These are phyloP conservation scores for Pugionium cornutum DNA, from an alignment of 345 rosid genomes.

Conservation along the genomic window DNA sequence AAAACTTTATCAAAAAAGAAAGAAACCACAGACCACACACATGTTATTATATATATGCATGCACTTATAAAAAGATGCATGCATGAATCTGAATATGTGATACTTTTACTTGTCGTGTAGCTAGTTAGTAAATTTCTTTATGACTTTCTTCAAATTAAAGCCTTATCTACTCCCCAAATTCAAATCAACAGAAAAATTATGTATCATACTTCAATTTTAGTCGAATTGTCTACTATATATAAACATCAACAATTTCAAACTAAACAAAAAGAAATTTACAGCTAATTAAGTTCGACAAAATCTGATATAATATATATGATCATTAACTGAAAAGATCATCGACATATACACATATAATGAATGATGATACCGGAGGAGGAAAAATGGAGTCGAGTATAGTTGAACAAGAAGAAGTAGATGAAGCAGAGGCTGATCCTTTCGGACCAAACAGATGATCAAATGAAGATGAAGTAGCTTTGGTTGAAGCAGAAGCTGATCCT, in stretches of 20 bases:
- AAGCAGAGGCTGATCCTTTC: constrained; percentile 33
- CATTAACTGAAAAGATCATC: not conserved
- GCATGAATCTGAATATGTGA: constrained; percentile 28
- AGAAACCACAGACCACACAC: constrained; percentile 2
- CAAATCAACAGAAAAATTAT: constrained; percentile 1
- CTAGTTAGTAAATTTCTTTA: constrained; percentile 11
- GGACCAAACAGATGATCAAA: constrained; percentile 39
- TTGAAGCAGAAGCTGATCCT: constrained; percentile 33
- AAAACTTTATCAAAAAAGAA: not conserved
- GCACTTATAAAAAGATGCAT: constrained; percentile 1
- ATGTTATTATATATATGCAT: not conserved
- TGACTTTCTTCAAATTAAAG: constrained; percentile 21
- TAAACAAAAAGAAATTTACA: not conserved
- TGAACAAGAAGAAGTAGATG: constrained; percentile 40
- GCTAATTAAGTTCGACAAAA: not conserved
- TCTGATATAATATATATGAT: not conserved
- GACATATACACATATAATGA: constrained; percentile 6
- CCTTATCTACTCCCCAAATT: constrained; percentile 32
- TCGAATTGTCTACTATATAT: not conserved
- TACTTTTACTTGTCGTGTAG: constrained; percentile 36
- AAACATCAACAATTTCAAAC: constrained; percentile 12
- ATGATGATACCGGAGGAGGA: constrained; percentile 39
- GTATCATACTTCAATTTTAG: not conserved
- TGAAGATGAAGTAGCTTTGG: constrained; percentile 30
- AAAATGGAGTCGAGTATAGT: constrained; percentile 43